A percentile compares a stretch with the other conserved stretches of the same genome.
phyloP scores from a whole-genome alignment of 768 basidiomycete species.

The Podaxis sp. region DNA sequence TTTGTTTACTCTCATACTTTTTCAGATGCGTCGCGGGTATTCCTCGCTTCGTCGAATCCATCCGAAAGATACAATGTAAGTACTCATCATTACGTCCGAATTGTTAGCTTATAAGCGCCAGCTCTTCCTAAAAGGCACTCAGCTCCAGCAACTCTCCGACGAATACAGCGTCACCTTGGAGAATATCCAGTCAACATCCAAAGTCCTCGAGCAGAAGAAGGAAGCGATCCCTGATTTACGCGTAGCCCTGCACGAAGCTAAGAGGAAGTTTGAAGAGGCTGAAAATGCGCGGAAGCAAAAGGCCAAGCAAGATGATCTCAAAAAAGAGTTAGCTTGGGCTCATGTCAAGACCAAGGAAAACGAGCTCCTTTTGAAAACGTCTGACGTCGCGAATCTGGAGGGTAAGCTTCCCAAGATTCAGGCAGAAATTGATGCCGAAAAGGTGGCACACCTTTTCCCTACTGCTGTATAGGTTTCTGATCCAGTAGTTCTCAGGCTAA shows the following conservation, averaged over 20 bases:
- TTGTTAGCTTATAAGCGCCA: constrained; percentile 23
- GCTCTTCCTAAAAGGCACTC: constrained; percentile 96
- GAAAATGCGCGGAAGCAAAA: constrained; percentile 68
- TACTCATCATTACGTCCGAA: background rate
- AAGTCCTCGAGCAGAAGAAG: constrained; percentile 64
- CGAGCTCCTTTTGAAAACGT: constrained; percentile 39
- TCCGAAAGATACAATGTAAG: constrained; percentile 85
- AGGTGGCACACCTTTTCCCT: constrained; percentile 22
- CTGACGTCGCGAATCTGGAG: constrained; percentile 30
- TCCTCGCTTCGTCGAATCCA: constrained; percentile 78
- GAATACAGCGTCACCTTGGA: constrained; percentile 78
- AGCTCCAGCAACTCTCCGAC: constrained; percentile 79
- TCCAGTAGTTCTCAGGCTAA: constrained; percentile 19
- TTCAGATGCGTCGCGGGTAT: constrained; percentile 68
- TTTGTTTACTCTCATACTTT: background rate
- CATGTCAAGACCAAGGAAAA: constrained; percentile 69
- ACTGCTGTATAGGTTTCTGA: background rate
- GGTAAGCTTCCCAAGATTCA: constrained; percentile 35
- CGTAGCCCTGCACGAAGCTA: constrained; percentile 50
- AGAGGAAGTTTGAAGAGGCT: constrained; percentile 64
- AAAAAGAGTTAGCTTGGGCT: constrained; percentile 85
- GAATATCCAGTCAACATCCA: constrained; percentile 67
- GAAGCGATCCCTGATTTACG: constrained; percentile 77
- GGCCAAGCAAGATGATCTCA: constrained; percentile 61
- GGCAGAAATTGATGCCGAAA: constrained; percentile 25